Percentiles rank a stretch among this genome's conserved stretches.
These are phyloP conservation scores for Fusarium acutatum DNA, from an alignment of 2,329 filamentous ascomycete species.

Conservation along the genomic window DNA sequence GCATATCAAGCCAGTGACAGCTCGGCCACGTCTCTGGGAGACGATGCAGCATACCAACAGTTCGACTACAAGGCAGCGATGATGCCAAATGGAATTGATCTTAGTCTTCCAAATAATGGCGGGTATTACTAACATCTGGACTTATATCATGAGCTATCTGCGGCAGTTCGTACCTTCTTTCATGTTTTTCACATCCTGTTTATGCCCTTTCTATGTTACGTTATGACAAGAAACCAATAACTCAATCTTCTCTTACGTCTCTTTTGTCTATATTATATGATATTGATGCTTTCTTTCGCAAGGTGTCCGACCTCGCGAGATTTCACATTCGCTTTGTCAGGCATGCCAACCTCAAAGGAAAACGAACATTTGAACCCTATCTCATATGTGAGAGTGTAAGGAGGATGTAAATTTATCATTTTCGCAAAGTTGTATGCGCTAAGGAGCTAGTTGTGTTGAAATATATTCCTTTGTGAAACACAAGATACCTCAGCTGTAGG, in stretches of 20 bases:
- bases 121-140: not conserved
- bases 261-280: not conserved
- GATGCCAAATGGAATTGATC: not conserved
- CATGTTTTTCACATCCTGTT: not conserved
- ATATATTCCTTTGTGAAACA: not conserved
- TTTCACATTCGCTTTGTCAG: not conserved
- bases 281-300: not conserved
- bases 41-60: slow-evolving; percentile 14
- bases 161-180: not conserved
- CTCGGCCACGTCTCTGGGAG: slow-evolving; percentile 24
- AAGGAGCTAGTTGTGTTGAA: not conserved
- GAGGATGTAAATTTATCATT: not conserved
- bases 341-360: no score
- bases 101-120: not conserved
- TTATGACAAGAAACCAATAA: not conserved
- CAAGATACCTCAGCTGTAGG: not conserved
- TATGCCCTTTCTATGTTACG: no score
- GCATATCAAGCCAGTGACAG: slow-evolving; percentile 15
- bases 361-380: not conserved
- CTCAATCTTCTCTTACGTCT: not conserved
- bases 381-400: not conserved
- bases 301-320: not conserved
- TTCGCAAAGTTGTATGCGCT: not conserved
- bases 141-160: not conserved
- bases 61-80: not conserved